phyloP scores from a whole-genome alignment of 371 early-diverging fungal genomes.

The Amoeboaphelidium protococcarum region DNA sequence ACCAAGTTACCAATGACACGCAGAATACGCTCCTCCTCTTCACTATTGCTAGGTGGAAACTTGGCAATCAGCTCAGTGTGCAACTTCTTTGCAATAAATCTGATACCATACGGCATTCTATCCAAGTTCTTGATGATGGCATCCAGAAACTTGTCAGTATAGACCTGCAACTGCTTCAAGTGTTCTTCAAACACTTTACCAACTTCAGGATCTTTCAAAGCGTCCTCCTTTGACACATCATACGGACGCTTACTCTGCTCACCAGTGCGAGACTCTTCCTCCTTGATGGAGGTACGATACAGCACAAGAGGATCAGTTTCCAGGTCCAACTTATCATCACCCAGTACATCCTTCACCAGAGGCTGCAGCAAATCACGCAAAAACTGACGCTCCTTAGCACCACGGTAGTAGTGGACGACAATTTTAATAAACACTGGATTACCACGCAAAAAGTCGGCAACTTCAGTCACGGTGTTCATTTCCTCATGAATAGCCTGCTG shows the following conservation, averaged over 20 bases:
- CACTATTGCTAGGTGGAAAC: constrained; percentile 55
- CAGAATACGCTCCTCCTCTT: constrained; percentile 45
- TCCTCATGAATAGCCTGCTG: constrained; percentile 48
- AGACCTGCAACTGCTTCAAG: constrained; percentile 37
- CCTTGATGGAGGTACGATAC: constrained; percentile 54
- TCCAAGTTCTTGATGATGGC: constrained; percentile 48
- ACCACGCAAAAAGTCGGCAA: constrained; percentile 71
- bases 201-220: constrained; percentile 60
- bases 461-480: constrained; percentile 41
- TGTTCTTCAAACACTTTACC: constrained; percentile 37
- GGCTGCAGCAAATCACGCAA: constrained; percentile 59
- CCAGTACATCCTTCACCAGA: constrained; percentile 40
- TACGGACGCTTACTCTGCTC: constrained; percentile 39
- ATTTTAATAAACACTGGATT: constrained; percentile 87
- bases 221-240: constrained; percentile 51
- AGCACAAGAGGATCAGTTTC: constrained; percentile 76
- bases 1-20: constrained; percentile 74
- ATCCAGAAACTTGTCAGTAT: constrained; percentile 48
- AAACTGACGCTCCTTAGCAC: constrained; percentile 80
- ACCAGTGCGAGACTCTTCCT: constrained; percentile 71
- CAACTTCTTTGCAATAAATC: constrained; percentile 77
- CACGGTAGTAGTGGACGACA: constrained; percentile 67
- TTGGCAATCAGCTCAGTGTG: constrained; percentile 36
- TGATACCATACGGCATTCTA: constrained; percentile 76
- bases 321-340: constrained; percentile 46